phyloP scores from a whole-genome alignment of 2,329 filamentous ascomycete species.

The Alternaria conjuncta region DNA sequence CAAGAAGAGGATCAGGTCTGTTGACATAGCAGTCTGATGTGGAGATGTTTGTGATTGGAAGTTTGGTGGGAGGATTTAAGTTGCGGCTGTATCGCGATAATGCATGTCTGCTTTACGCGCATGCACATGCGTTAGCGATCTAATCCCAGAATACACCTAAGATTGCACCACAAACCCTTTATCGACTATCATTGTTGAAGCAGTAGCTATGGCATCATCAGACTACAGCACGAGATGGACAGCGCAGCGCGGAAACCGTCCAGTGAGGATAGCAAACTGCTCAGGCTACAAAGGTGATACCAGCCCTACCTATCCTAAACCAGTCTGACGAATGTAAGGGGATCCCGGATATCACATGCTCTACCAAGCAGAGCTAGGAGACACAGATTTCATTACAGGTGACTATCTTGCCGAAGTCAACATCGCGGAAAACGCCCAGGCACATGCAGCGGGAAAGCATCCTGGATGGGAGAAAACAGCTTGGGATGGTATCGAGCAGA shows the following conservation, averaged over 20 bases:
- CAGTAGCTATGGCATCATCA: constrained; percentile 17
- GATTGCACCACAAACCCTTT: neutral
- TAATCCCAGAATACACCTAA: neutral
- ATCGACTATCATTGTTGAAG: fast-evolving
- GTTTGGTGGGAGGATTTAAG: neutral
- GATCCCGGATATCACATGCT: constrained; percentile 50
- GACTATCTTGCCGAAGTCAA: constrained; percentile 56
- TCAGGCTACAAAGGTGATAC: constrained; percentile 44
- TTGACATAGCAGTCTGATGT: neutral
- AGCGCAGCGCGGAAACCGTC: constrained; percentile 33
- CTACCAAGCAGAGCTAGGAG: constrained; percentile 42
- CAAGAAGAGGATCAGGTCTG: neutral
- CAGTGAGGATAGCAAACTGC: constrained; percentile 49
- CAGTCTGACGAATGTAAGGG: constrained; percentile 21
- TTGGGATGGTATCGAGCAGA: constrained; percentile 57
- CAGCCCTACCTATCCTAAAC: neutral
- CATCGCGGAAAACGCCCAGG: constrained; percentile 54
- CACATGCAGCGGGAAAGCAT: constrained; percentile 50
- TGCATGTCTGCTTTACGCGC: neutral
- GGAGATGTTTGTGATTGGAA: neutral
- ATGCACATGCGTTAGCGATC: neutral
- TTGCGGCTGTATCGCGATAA: neutral
- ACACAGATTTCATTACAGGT: constrained; percentile 51
- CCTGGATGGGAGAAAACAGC: constrained; percentile 56
- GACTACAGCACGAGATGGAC: constrained; percentile 36